phyloP scores from a whole-genome alignment of 805 yeast genomes.

The Metschnikowia arizonensis region DNA sequence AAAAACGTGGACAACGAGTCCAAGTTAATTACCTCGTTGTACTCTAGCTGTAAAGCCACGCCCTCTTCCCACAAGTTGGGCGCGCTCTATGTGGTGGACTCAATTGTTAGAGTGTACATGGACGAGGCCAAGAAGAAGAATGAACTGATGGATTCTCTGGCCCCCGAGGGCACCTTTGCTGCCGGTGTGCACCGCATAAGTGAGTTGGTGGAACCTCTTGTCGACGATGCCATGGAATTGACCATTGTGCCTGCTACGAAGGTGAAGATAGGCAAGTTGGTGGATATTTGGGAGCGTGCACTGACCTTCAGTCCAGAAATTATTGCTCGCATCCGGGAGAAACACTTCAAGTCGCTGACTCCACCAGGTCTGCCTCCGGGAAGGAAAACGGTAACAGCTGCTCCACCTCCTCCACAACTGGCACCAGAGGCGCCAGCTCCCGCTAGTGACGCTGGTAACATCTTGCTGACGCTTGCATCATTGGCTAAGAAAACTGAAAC shows the following conservation, averaged over 20 bases:
- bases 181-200: slow-evolving; percentile 67
- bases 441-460: slow-evolving; percentile 49
- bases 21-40: slow-evolving; percentile 53
- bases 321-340: slow-evolving; percentile 52
- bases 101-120: slow-evolving; percentile 80
- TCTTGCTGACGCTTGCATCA: slow-evolving; percentile 66
- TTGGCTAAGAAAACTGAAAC: slow-evolving; percentile 45
- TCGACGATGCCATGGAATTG: slow-evolving; percentile 59
- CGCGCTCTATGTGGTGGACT: slow-evolving; percentile 84
- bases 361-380: slow-evolving; percentile 63
- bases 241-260: slow-evolving; percentile 49
- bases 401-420: slow-evolving; percentile 2
- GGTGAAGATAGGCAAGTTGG: slow-evolving; percentile 75
- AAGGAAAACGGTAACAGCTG: slow-evolving; percentile 6
- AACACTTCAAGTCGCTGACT: slow-evolving; percentile 60
- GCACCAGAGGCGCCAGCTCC: slow-evolving; percentile 7
- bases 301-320: slow-evolving; percentile 63
- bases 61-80: slow-evolving; percentile 86
- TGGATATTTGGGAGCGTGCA: slow-evolving; percentile 90
- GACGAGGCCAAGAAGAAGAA: slow-evolving; percentile 64
- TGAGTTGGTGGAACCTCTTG: slow-evolving; percentile 56
- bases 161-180: slow-evolving; percentile 68
- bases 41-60: slow-evolving; percentile 64
- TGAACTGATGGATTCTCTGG: slow-evolving; percentile 43
- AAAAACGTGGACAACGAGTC: slow-evolving; percentile 59